Base-by-base conservation (phyloP, 345 rosid species). In the Aethionema arabicum region DNA sequence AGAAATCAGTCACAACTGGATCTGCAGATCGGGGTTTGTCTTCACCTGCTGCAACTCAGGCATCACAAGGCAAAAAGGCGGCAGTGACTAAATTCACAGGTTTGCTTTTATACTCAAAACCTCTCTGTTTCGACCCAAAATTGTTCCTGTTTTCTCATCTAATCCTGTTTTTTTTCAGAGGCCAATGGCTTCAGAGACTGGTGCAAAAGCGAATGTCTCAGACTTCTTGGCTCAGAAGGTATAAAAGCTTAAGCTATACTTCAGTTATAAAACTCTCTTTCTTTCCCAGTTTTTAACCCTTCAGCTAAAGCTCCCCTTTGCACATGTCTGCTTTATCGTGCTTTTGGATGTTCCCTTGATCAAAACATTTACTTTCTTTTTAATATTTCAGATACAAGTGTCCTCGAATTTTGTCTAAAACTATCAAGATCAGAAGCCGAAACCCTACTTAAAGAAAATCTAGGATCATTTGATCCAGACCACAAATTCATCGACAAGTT, bases 371-470 rank as follows among this genome's bases (percentile, higher is more conserved):
- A 6, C 37, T 55, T 16, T 52, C 8, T 56, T 49, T 1, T 13
- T 59, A 32, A 52, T 59, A 32, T 36, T 8, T 65, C 43, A 93
- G 99, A 93, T 76, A 87, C 90, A 7, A 93, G 96, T 66, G 80
- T 93, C 68, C 70, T 93, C 80, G 99, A 90, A 66, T 93, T 75
- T 66, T 93, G 97, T 79, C 69, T 84, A 80, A 85, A 87, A 84
- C 97, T 83, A 63, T 78, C 99, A 59, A 78, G 92, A 76, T 81
- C 95, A 27, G 97, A 93, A 79, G 97, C 97, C 0, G 96, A 93
- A 70, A 38, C 81, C 43, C 87, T 90, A 63, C 75, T 93, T 71
- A 70, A 49, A 12, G 90, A 85, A 74, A 93, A 90, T 39, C 85
- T 93, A 7, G 92, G 90, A 31, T 74, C 90, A 8, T 72, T 66